Evolutionary conservation across 805 yeast genomes (phyloP).

Genomic region (Ogataea haglerorum): DNA sequence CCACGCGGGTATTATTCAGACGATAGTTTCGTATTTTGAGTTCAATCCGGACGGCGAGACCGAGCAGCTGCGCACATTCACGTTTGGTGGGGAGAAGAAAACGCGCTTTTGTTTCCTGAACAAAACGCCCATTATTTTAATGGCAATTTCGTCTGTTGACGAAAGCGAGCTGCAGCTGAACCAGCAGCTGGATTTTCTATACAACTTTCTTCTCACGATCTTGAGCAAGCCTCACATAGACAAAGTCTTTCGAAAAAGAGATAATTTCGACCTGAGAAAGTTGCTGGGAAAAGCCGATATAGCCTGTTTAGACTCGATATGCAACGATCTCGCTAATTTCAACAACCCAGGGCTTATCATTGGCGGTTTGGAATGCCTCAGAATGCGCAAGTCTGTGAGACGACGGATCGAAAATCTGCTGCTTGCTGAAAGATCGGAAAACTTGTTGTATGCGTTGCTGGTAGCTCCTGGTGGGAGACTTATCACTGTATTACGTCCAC

Average conservation of each 20-base stretch:
- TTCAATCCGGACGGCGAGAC: slow-evolving; percentile 33
- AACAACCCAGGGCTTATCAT: slow-evolving; percentile 58
- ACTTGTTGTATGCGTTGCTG: slow-evolving; percentile 72
- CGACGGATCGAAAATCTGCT: slow-evolving; percentile 54
- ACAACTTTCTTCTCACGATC: slow-evolving; percentile 77
- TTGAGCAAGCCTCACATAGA: slow-evolving; percentile 76
- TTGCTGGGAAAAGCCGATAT: slow-evolving; percentile 73
- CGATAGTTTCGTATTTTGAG: slow-evolving; percentile 69
- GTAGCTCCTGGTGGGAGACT: slow-evolving; percentile 62
- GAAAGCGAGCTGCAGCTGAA: slow-evolving; percentile 51
- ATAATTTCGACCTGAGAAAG: slow-evolving; percentile 78
- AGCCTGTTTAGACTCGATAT: slow-evolving; percentile 63
- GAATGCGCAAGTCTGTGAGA: slow-evolving; percentile 56
- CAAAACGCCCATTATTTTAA: slow-evolving; percentile 66
- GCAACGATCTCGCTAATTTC: slow-evolving; percentile 45
- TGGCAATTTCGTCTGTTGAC: slow-evolving; percentile 59
- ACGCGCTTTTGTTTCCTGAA: slow-evolving; percentile 57
- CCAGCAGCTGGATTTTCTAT: slow-evolving; percentile 67
- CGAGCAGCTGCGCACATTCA: slow-evolving; percentile 47
- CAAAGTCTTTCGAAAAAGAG: slow-evolving; percentile 63
- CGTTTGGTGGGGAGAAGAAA: slow-evolving; percentile 38
- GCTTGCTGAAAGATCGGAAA: slow-evolving; percentile 44
- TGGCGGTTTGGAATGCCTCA: slow-evolving; percentile 63
- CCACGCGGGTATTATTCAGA: slow-evolving; percentile 76
- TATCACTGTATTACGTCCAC: slow-evolving; percentile 71